Conservation (phyloP, 106 monocot genomes). For the Platanthera guangdongensis region DNA sequence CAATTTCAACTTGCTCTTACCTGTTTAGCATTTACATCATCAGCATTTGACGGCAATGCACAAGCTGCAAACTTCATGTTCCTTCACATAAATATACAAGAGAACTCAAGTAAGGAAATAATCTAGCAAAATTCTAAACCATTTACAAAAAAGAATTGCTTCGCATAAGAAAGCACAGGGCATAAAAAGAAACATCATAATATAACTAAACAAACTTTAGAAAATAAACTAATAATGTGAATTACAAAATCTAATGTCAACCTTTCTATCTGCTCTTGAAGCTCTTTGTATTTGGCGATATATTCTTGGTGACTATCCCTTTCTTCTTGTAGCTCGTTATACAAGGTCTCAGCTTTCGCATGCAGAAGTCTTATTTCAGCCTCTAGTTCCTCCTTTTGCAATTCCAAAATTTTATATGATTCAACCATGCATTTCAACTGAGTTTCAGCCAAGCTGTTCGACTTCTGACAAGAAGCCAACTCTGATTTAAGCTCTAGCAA, state of each 20-base stretch:
- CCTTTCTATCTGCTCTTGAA: constrained; percentile 79
- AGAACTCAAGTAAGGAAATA: not conserved
- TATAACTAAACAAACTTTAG: not conserved
- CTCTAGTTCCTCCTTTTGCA: constrained; percentile 44
- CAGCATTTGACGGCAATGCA: constrained; percentile 4
- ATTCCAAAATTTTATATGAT: constrained; percentile 74
- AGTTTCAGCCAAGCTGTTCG: constrained; percentile 76
- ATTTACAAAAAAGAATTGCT: not conserved
- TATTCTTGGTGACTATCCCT: constrained; percentile 54
- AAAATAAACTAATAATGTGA: not conserved
- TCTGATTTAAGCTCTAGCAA: constrained; percentile 39
- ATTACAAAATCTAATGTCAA: constrained; percentile 10
- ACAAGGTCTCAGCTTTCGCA: constrained; percentile 43
- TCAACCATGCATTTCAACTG: constrained; percentile 96
- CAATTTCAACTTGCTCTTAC: not conserved
- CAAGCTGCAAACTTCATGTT: constrained; percentile 23
- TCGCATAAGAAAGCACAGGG: not conserved
- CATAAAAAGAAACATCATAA: not conserved
- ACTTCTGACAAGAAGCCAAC: constrained; percentile 54
- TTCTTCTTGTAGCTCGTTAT: constrained; percentile 64
- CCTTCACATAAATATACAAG: constrained; percentile 27
- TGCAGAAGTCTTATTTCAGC: constrained; percentile 41
- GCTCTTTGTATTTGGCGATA: constrained; percentile 45
- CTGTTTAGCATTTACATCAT: not conserved
- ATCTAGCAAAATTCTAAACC: not conserved